Base-by-base conservation (phyloP, 371 early-diverging fungal species). In the Apophysomyces sp. region DNA sequence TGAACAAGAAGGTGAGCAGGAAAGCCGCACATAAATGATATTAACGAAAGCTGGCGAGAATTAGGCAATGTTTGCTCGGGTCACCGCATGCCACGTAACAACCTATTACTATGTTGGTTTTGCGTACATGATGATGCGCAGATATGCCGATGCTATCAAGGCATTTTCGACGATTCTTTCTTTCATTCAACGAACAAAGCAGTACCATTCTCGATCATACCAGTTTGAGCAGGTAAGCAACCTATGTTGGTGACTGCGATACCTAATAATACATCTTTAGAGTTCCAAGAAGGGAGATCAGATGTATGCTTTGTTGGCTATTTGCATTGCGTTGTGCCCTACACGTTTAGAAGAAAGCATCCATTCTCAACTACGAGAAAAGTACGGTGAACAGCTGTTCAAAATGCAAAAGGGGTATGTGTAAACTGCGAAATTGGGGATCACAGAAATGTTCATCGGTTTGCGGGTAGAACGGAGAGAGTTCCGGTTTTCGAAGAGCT, bases 81-180 rank as follows among this genome's bases (percentile, higher is more conserved):
- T 96, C 11, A 94, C 93, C 21, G 94, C 94, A 2, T 95, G 96
- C 83, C 94, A 96, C 68, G 93, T 96, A 40, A 92, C 94, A 24
- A 89, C 94, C 12, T 95, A 92, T 83, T 96, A 96, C 81, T 94
- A 95, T 72, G 89, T 94, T 51, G 96, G 95, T 39, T 95, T 94
- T 70, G 88, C 95, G 29, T 96, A 95, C 85, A 86, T 94, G 92
- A 96, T 96, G 96, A 90, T 94, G 89, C 82, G 95, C 56, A 81
- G 96, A 57, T 96, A 94, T 69, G 86, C 94, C 37, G 96, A 96
- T 71, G 96, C 96, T 55, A 92, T 94, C 81, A 89, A 88, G 72
- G 85, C 91, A 21, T 94, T 94, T 78, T 86, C 92, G 18, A 92
- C 92, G 69, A 91, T 96, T 68, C 82, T 94, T 59, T 85, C 90